Evolutionary conservation across 1,139 yeast species (phyloP), one percentile per base, ranked within the genome.

Genomic region (Protomyces inundatus): DNA sequence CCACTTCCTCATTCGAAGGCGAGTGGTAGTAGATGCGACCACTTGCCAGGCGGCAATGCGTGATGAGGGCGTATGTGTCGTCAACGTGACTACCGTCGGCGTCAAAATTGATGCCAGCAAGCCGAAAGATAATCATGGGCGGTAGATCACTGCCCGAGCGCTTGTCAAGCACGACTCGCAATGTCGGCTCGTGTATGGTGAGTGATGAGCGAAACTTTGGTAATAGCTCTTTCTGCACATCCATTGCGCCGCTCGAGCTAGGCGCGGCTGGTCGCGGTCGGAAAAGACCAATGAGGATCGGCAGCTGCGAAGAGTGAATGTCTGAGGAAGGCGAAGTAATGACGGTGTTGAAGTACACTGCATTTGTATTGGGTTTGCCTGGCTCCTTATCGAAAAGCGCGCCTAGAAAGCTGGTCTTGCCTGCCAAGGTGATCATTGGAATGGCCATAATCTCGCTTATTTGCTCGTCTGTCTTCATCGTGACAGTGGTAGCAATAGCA

Each of bases 311-410:
- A 7, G 62, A 32, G 14, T 58, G 48, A 9, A 58, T 23, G 61
- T 77, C 76, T 10, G 77, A 65, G 2, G 77, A 75, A 0, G 80
- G 80, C 1, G 78, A 72, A 10, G 77, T 70, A 52, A 77, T 67
- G 40, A 73, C 72, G 61, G 76, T 68, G 60, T 74, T 71, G 6
- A 77, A 75, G 4, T 74, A 70, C 36, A 75, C 61, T 23, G 72
- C 62, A 48, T 73, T 70, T 39, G 69, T 48, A 16, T 66, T 64
- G 23, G 51, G 54, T 33, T 55, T 61, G 23, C 72, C 69, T 55
- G 71, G 72, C 5, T 23, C 42, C 30, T n/a, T 34, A 2, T 35
- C 34, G 52, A 77, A 64, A 0, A 78, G 73, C 61, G 73, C 71
- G 7, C 77, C 72, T 57, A 77, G 72, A 30, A 75, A 66, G 63